Evolutionary conservation across 257 asterid species (phyloP).

Genomic region (Perilla frutescens): DNA sequence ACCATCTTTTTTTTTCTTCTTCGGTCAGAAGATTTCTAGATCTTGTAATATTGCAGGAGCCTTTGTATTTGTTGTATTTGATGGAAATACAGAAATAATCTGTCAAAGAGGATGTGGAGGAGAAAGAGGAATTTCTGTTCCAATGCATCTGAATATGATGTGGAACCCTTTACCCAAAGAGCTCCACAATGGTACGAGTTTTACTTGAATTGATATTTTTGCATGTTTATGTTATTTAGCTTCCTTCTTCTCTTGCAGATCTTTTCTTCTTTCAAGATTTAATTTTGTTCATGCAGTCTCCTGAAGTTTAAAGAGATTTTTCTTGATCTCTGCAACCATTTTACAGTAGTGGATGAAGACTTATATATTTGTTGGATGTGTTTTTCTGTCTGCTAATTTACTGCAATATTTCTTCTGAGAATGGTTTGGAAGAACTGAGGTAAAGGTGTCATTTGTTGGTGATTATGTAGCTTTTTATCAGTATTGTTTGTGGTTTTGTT

Average conservation of each 20-base stretch:
- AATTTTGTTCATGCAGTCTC: background rate
- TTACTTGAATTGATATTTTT: background rate
- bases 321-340: background rate
- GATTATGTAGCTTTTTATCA: background rate
- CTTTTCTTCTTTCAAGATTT: background rate
- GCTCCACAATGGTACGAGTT: constrained; percentile 26
- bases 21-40: constrained; percentile 54
- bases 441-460: too few species aligned
- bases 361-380: background rate
- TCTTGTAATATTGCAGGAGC: constrained; percentile 67
- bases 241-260: too few species aligned
- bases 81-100: constrained; percentile 73
- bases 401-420: too few species aligned
- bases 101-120: constrained; percentile 48
- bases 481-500: background rate
- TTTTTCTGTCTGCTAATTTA: background rate
- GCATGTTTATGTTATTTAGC: background rate
- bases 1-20: constrained; percentile 39
- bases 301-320: background rate
- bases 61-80: constrained; percentile 87
- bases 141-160: constrained; percentile 24
- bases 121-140: constrained; percentile 40
- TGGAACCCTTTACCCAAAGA: constrained; percentile 6
- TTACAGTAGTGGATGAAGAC: background rate
- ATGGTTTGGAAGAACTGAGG: too few species aligned